Evolutionary conservation across 129 eudicot species (phyloP), one percentile per base, ranked within the genome.

Genomic region (Lactuca sativa): DNA sequence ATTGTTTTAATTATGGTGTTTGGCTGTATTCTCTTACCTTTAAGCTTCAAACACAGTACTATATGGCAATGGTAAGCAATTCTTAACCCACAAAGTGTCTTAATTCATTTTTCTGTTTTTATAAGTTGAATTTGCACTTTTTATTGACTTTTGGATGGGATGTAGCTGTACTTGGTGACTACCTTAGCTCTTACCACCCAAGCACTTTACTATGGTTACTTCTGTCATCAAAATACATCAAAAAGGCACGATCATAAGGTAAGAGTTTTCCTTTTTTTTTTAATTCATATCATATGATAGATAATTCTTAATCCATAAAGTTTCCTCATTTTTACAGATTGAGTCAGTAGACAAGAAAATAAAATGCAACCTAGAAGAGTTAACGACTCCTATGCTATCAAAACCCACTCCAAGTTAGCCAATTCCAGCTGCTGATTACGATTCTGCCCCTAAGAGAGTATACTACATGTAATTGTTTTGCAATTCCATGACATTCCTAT

Each of bases 1-100:
- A 33, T 7, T 64, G 37, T 66, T 59, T 56, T 15, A 56, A 14
- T 37, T 32, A 7, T 56, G 16, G 31, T 55, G 67, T 74, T 33
- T 58, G 37, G 78, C 68, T 3, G 52, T 77, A 75, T 64, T 9
- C 17, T 63, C 79, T 62, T 78, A 30, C 54, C 41, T 38, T 74
- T 80, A 92, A 89, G 96, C 90, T 89, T 75, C 92, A 92, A 51
- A 89, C 96, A 33, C 96, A 89, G 44, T 79, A 72, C 38, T 89
- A 89, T 64, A 79, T 36, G 70, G 96, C 96, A 75, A 14, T 89
- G 84, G 96, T 90, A 84, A 79, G 86, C 72, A 15, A 16, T 34
- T 55, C n/a, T 59, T 44, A 37, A 60, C n/a, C 41, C 51, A 61
- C 40, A 14, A 31, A 62, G 12, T 17, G 30, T 56, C 57, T n/a